Evolutionary conservation across 768 basidiomycete species (phyloP), one percentile per base, ranked within the genome.

Genomic region (Cyclocybe aegerita): DNA sequence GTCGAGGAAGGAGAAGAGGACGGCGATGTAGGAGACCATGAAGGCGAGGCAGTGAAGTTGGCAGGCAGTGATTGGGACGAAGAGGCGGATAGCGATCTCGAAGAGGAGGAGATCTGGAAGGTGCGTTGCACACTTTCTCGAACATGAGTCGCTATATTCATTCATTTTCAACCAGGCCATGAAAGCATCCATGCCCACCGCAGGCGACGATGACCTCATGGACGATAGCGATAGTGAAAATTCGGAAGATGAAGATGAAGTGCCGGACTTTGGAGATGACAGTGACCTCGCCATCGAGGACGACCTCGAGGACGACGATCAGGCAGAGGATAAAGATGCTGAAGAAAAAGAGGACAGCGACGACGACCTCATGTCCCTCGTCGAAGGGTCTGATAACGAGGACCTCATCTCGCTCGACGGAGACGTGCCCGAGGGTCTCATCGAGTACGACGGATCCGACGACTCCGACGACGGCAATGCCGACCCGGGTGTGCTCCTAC

Each of bases 51-150:
- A 1, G 69, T 59, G 1, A 78, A 76, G 59, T 70, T 66, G 1
- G 70, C 66, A 41, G 74, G 70, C 10, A 43, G 45, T 54, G 56
- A 64, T 46, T 58, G 67, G 45, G 73, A 66, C 17, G 78, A 69
- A 43, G 69, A 68, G 1, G 74, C 64, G 3, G 76, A 77, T 56
- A 72, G 72, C 5, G 75, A 70, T 39, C 75, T 71, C 46, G 68
- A 74, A 5, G 81, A 79, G 30, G 76, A 71, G 0, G 90, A 89
- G 59, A 80, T 96, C 12, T 98, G 94, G 94, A 93, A 89, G 85
- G 94, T 93, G 57, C 8, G 14, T 17, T 37, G 32, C 37, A 9
- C n/a, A n/a, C n/a, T n/a, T n/a, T n/a, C n/a, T n/a, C n/a, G n/a
- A n/a, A n/a, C n/a, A n/a, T n/a, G n/a, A n/a, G n/a, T n/a, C n/a